Evolutionary conservation across 345 rosid species (phyloP).

Genomic region (Salix brachista): DNA sequence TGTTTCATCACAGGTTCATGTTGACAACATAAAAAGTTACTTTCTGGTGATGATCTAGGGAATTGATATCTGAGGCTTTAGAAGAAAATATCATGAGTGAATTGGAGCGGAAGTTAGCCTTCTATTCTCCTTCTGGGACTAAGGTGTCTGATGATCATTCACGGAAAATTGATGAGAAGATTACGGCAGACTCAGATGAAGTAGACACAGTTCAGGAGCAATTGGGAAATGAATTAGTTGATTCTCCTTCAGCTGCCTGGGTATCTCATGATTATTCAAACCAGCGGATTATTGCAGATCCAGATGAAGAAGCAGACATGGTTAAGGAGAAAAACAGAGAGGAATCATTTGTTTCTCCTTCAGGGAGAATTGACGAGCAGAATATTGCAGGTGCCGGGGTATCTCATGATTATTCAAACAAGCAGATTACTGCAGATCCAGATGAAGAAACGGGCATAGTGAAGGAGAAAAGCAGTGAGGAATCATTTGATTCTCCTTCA

Average conservation of each 20-base stretch:
- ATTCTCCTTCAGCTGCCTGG: background rate
- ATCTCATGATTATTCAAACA: background rate
- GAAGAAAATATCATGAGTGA: background rate
- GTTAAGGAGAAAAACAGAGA: background rate
- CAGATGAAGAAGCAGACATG: background rate
- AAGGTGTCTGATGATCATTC: background rate
- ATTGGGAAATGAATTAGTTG: conserved; percentile 14
- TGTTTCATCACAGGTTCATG: background rate
- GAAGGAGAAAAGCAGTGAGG: background rate
- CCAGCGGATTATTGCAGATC: background rate
- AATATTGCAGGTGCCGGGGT: background rate
- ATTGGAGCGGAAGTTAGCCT: background rate
- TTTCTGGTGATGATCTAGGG: background rate
- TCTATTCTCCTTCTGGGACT: background rate
- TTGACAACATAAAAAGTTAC: background rate
- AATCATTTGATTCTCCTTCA: background rate
- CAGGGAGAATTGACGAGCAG: background rate
- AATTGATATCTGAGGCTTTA: background rate
- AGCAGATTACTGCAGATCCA: background rate
- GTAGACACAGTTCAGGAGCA: conserved; percentile 8
- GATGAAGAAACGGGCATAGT: background rate
- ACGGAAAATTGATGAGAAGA: conserved; percentile 3
- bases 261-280: background rate
- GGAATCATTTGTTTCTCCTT: background rate
- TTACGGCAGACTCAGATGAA: conserved; percentile 16